Evolutionary conservation across 768 basidiomycete genomes (phyloP).

Genomic region (Tulasnella calospora): DNA sequence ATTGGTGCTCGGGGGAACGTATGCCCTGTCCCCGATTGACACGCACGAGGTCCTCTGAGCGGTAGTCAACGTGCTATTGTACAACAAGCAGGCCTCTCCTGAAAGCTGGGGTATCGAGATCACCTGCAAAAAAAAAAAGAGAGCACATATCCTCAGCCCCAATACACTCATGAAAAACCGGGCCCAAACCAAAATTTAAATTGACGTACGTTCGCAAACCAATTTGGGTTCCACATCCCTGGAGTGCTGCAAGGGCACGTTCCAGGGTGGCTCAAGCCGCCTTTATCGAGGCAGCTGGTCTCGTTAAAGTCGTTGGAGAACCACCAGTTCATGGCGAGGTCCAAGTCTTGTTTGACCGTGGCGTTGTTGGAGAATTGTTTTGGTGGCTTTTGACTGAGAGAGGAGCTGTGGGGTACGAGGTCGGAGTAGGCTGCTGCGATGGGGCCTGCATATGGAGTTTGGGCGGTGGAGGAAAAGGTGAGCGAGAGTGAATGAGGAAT

Average conservation of each 20-base stretch:
- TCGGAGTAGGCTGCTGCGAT: slow-evolving; percentile 20
- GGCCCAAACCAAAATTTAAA: too few relatives aligned
- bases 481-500: too few relatives aligned
- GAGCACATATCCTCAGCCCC: not conserved
- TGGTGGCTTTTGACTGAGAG: slow-evolving; percentile 13
- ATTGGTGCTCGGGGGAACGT: not conserved
- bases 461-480: too few relatives aligned
- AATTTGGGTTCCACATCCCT: slow-evolving; percentile 28
- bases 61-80: slow-evolving; percentile 21
- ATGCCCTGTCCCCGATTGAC: slow-evolving; percentile 14
- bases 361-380: slow-evolving; percentile 10
- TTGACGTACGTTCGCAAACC: slow-evolving; percentile 17
- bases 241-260: slow-evolving; percentile 26
- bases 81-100: slow-evolving; percentile 23
- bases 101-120: slow-evolving; percentile 23
- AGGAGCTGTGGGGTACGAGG: slow-evolving; percentile 2
- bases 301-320: slow-evolving; percentile 26
- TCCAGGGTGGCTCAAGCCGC: slow-evolving; percentile 8
- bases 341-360: slow-evolving; percentile 16
- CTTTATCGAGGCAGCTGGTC: slow-evolving; percentile 25
- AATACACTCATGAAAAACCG: not conserved
- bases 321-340: slow-evolving; percentile 28
- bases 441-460: not conserved
- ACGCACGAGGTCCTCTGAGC: slow-evolving; percentile 18
- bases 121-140: too few relatives aligned